Evolutionary conservation across 371 early-diverging fungal genomes (phyloP).

Genomic region (Capniomyces stellatus): DNA sequence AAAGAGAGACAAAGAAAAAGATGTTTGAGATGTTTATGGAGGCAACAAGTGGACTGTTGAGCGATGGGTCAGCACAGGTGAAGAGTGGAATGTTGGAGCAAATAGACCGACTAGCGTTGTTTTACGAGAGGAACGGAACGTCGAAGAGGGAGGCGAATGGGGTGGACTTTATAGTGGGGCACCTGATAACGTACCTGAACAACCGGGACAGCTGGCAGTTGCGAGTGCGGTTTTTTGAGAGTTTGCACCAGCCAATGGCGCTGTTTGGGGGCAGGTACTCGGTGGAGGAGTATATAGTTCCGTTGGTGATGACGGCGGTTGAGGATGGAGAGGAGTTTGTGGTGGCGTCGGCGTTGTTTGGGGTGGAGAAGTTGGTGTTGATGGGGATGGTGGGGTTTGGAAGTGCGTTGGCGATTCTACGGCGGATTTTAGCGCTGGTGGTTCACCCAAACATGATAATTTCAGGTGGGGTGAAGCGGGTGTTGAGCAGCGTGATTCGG

Average conservation of each 20-base stretch:
- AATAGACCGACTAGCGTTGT: neutral
- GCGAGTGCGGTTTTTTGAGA: neutral
- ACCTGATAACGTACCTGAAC: constrained; percentile 1
- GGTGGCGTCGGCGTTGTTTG: neutral
- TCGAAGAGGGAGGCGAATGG: neutral
- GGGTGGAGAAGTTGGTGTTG: neutral
- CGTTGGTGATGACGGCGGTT: neutral
- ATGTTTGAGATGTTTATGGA: neutral
- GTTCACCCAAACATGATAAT: neutral
- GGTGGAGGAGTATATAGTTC: constrained; percentile 2
- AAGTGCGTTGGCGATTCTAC: neutral
- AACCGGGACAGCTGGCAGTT: constrained; percentile 1
- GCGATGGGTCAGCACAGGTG: neutral
- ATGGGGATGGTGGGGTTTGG: neutral
- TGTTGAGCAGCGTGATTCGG: neutral
- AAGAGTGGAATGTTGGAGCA: neutral
- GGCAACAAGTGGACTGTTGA: neutral
- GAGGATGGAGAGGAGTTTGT: constrained; percentile 4
- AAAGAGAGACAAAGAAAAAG: no score
- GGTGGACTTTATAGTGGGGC: neutral
- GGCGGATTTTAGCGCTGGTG: neutral
- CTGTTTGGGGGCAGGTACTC: neutral
- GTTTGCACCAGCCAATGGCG: neutral
- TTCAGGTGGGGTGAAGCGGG: neutral
- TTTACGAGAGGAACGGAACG: neutral